These are phyloP conservation scores for Solanum medicagineum DNA, from an alignment of 257 asterid genomes.

Conservation along the genomic window DNA sequence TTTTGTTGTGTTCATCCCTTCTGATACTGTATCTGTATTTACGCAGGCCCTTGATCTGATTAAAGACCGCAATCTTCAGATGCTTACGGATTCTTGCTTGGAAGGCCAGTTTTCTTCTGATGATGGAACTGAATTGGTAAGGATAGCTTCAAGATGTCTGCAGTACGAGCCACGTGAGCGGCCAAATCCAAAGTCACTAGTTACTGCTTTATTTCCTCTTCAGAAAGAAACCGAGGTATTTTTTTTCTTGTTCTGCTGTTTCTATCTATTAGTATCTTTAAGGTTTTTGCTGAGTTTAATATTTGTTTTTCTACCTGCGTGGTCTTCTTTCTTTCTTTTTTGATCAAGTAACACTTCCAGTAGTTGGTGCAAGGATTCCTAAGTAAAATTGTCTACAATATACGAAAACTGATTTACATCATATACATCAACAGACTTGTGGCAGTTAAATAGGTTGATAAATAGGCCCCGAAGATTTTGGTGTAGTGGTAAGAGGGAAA, in stretches of 20 bases:
- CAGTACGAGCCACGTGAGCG: slow-evolving; percentile 90
- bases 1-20: neutral
- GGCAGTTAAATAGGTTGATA: neutral
- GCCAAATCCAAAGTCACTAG: slow-evolving; percentile 69
- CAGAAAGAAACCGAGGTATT: slow-evolving; percentile 84
- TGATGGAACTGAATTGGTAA: slow-evolving; percentile 79
- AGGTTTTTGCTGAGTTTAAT: neutral
- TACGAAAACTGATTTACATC: neutral
- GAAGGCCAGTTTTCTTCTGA: slow-evolving; percentile 86
- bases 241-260: neutral
- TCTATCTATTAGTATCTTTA: neutral
- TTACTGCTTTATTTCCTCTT: slow-evolving; percentile 52
- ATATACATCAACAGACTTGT: neutral
- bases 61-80: slow-evolving; percentile 36
- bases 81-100: slow-evolving; percentile 51
- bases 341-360: neutral
- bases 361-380: neutral
- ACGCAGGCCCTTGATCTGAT: slow-evolving; percentile 40
- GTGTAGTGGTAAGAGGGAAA: neutral
- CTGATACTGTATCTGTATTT: neutral
- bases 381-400: neutral
- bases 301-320: neutral
- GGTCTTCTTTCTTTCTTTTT: neutral
- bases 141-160: slow-evolving; percentile 88
- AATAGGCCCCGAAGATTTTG: neutral